These are phyloP conservation scores for Skeletonema marinoi DNA, from an alignment of 108 stramenopile genomes.

Conservation along the genomic window DNA sequence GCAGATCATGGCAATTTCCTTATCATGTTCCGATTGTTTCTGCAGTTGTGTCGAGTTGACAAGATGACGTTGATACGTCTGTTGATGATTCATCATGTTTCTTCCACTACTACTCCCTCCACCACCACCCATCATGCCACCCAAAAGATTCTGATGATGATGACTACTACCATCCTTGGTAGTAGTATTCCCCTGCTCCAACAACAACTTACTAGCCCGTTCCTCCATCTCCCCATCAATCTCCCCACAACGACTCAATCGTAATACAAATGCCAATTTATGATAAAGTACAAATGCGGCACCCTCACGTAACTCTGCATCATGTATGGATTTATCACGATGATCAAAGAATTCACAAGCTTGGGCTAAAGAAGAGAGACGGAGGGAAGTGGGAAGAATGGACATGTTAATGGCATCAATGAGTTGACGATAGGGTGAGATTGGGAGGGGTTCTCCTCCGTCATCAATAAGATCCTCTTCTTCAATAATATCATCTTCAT, in stretches of 20 bases:
- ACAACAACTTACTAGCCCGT: background rate
- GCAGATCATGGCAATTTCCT: constrained; percentile 59
- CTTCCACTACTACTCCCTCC: too few species aligned
- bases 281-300: constrained; percentile 58
- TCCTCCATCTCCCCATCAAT: constrained; percentile 13
- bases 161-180: background rate
- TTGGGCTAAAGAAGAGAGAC: constrained; percentile 41
- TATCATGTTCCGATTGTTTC: constrained; percentile 44
- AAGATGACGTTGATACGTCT: constrained; percentile 25
- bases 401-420: constrained; percentile 59
- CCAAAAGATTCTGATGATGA: background rate
- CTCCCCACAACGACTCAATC: constrained; percentile 14
- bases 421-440: constrained; percentile 49
- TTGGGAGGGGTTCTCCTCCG: constrained; percentile 20
- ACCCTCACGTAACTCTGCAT: constrained; percentile 50
- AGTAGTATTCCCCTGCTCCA: background rate
- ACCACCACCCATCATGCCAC: background rate
- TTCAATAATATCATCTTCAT: background rate
- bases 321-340: constrained; percentile 49
- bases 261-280: constrained; percentile 50
- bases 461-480: background rate
- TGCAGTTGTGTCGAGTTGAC: constrained; percentile 21
- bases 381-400: constrained; percentile 49
- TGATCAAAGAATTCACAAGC: constrained; percentile 61
- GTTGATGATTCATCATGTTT: constrained; percentile 16